Conservation (phyloP, 2,329 filamentous ascomycete species). For the Lasiodiplodia sp. region DNA sequence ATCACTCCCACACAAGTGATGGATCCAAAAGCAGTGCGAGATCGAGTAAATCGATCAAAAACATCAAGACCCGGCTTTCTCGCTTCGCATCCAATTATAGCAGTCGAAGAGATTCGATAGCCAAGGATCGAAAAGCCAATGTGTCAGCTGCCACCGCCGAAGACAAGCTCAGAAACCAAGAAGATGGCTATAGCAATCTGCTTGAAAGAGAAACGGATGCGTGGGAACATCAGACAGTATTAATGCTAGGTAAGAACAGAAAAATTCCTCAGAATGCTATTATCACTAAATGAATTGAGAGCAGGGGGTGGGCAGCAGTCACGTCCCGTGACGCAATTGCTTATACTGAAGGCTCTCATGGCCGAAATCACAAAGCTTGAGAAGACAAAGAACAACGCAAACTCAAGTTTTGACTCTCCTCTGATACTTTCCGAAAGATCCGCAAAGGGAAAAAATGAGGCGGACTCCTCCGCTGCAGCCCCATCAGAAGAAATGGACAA, state of each 20-base stretch:
- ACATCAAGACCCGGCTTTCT: neutral
- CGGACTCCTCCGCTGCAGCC: neutral
- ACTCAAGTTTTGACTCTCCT: neutral
- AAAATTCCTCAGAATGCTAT: neutral
- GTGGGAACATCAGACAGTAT: neutral
- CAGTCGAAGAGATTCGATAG: neutral
- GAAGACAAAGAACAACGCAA: neutral
- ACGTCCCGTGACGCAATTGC: neutral
- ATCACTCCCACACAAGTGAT: neutral
- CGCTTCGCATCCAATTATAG: neutral
- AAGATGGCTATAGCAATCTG: neutral
- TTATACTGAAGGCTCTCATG: neutral
- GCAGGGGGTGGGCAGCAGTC: neutral
- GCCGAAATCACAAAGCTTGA: neutral
- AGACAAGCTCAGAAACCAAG: neutral
- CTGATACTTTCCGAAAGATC: neutral
- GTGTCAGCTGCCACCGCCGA: neutral
- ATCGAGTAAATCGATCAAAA: neutral
- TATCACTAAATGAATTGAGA: neutral
- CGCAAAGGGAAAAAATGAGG: neutral
- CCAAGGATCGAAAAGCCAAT: neutral
- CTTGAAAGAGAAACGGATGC: neutral
- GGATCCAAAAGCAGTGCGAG: neutral
- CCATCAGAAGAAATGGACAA: neutral
- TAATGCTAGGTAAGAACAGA: neutral